Evolutionary conservation across 164 flowering plant genomes (phyloP), one percentile per base, ranked within the genome.

Genomic region (Tinospora cordifolia): DNA sequence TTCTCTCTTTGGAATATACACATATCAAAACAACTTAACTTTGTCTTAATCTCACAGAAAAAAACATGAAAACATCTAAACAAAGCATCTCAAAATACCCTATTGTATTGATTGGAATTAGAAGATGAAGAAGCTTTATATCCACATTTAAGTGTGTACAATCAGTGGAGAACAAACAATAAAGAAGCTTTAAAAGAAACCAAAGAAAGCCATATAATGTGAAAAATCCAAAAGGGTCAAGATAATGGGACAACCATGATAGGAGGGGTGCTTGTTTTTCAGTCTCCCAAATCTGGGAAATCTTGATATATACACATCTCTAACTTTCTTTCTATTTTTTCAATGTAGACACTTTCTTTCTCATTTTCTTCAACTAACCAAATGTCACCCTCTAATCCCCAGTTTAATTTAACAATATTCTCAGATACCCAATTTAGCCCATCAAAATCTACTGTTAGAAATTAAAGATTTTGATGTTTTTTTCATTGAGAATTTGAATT

Each of bases 231-330:
- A 39, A 59, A 65, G 41, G 39, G n/a, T 71, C 64, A 64, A 72
- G 60, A 54, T 13, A 68, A 76, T 76, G 69, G 72, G 74, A 73
- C 69, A 68, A 67, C 76, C 78, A 76, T 65, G 76, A 81, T 79
- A 71, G 81, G 71, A 34, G 60, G 79, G 75, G 66, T 21, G 65
- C 83, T 75, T 83, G 85, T 74, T 78, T 64, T 71, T 51, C 21
- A 81, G 86, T 83, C 86, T 76, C 82, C 87, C 58, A 58, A 40
- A 63, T 46, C 40, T 60, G 22, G 63, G 68, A 80, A 87, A 78
- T 71, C 34, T 70, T 75, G 77, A 82, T 79, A 49, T 79, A 49
- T 73, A 54, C 75, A 54, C 75, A 72, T 74, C 47, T 58, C 62
- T 62, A 54, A 49, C 30, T 47, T 13, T 34, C 40, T 38, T 63